Evolutionary conservation across 2,329 filamentous ascomycete genomes (phyloP), one percentile per base, ranked within the genome.

Genomic region (Aspergillus quadricinctus): DNA sequence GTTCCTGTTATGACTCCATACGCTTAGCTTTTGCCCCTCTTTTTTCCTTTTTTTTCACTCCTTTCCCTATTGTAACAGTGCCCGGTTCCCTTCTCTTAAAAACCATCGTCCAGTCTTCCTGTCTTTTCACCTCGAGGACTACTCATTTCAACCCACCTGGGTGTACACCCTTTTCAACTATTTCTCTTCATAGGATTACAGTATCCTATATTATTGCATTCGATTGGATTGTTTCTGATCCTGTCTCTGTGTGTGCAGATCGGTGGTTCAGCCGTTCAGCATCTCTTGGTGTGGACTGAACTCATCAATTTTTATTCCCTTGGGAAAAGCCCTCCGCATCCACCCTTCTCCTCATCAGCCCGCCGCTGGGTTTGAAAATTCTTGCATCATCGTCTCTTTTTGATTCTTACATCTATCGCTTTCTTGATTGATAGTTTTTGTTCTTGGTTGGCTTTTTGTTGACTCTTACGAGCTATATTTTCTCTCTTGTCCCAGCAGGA

Each of bases 81-180:
- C n/a, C n/a, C n/a, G n/a, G n/a, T n/a, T n/a, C n/a, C 19, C 19
- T 31, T 31, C 21, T 31, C 7, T 28, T 53, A 49, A 53, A 35
- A 35, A 50, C 50, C 51, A 52, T 25, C 27, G 35, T n/a, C 41
- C 40, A 35, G 57, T 35, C 49, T 50, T 48, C 35, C 46, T 45
- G 57, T 35, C 49, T 50, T 48, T 28, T 9, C 25, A 49, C 19
- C 46, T 40, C 25, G 29, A 49, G 52, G 23, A 50, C 49, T 54
- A 55, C 53, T 56, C 53, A 55, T 43, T 53, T 49, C 52, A 53
- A 58, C 46, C 62, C 58, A 58, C 55, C 55, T 43, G 40, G 40
- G 40, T 43, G 40, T 43, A 21, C 21, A 21, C 40, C 40, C 40
- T 23, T 21, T 23, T 4, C 19, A 43, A 43, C 40, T 43, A 9